phyloP scores from a whole-genome alignment of 2,329 filamentous ascomycete species.

The Nemania sp. region DNA sequence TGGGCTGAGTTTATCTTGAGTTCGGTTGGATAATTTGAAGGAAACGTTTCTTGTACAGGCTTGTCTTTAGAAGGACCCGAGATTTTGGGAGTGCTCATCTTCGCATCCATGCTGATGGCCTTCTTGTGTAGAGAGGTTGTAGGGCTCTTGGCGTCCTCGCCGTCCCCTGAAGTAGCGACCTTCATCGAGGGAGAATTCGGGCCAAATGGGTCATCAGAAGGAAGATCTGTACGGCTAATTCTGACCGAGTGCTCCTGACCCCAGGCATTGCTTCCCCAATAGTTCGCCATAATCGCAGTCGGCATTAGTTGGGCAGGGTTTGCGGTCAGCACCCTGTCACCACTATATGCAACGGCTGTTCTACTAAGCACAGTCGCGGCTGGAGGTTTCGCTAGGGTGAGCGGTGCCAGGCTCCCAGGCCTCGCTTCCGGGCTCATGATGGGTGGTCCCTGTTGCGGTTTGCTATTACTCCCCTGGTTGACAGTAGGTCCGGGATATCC shows the following conservation, averaged over 20 bases:
- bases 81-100: constrained; percentile 46
- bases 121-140: constrained; percentile 55
- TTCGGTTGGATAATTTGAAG: constrained; percentile 81
- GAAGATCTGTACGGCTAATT: constrained; percentile 39
- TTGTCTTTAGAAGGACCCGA: constrained; percentile 49
- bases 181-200: constrained; percentile 53
- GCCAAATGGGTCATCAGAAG: constrained; percentile 54
- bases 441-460: constrained; percentile 52
- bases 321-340: constrained; percentile 76
- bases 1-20: constrained; percentile 90
- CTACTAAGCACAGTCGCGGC: constrained; percentile 88
- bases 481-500: constrained; percentile 58
- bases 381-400: constrained; percentile 85
- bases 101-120: constrained; percentile 58
- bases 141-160: constrained; percentile 45
- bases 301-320: constrained; percentile 80
- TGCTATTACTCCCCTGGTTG: constrained; percentile 47
- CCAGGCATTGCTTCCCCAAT: constrained; percentile 93
- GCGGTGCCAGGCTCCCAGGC: constrained; percentile 78
- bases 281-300: constrained; percentile 88
- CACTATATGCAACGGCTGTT: constrained; percentile 82
- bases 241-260: constrained; percentile 47
- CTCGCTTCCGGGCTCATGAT: constrained; percentile 59
- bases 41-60: constrained; percentile 69
- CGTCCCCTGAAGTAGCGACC: constrained; percentile 47